These are phyloP conservation scores for Zoysia matrella DNA, from an alignment of 202 grass and related monocot species.

Conservation along the genomic window DNA sequence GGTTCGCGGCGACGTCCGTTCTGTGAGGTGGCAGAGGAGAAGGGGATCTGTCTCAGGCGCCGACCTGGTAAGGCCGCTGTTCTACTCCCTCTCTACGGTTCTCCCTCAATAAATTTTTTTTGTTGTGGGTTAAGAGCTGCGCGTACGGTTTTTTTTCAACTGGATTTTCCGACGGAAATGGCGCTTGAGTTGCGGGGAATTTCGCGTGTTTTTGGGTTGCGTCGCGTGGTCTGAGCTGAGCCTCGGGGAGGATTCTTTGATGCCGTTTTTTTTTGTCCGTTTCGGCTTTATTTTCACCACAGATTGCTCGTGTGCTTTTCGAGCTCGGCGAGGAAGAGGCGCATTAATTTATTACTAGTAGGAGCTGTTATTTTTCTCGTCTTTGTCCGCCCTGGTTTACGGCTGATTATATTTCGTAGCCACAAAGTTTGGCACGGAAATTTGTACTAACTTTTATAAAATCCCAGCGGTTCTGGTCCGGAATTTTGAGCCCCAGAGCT, in stretches of 20 bases:
- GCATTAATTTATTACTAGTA: slow-evolving; percentile 10
- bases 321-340: slow-evolving; percentile 28
- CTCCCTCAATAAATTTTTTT: neutral
- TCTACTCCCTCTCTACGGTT: neutral
- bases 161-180: neutral
- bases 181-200: slow-evolving; percentile 17
- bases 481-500: neutral
- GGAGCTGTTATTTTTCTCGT: neutral
- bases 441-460: neutral
- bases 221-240: slow-evolving; percentile 32
- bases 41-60: slow-evolving; percentile 29
- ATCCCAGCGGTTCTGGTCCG: slow-evolving; percentile 9
- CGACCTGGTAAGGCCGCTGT: slow-evolving; percentile 38
- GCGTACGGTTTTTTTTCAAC: neutral
- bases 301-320: slow-evolving; percentile 46
- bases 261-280: slow-evolving; percentile 37
- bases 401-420: slow-evolving; percentile 21
- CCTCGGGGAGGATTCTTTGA: neutral
- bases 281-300: slow-evolving; percentile 46
- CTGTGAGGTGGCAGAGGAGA: slow-evolving; percentile 8
- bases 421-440: slow-evolving; percentile 11
- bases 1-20: neutral
- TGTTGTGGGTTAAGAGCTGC: neutral
- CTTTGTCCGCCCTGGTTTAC: slow-evolving; percentile 1
- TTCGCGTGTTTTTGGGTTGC: slow-evolving; percentile 23